Evolutionary conservation across 495 filamentous ascomycete genomes (phyloP).

Genomic region (Penicilliopsis zonata): DNA sequence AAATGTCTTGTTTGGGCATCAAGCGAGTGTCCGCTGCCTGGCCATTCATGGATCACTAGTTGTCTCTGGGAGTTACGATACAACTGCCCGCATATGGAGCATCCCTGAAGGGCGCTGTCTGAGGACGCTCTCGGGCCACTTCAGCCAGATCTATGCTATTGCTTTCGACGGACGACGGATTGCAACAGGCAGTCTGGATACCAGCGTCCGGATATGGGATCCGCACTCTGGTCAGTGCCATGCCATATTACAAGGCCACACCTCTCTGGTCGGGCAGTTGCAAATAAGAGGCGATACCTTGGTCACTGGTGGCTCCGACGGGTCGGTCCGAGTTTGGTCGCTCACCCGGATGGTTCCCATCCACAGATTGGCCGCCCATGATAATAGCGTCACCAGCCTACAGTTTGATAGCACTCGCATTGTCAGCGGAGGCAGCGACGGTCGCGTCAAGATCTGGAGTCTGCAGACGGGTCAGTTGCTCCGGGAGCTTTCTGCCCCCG

Average conservation of each 20-base stretch:
- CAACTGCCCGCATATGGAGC: conserved; percentile 93
- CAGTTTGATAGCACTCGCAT: conserved; percentile 94
- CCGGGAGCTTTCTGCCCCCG: conserved; percentile 76
- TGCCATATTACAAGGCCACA: conserved; percentile 93
- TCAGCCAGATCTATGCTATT: conserved; percentile 98
- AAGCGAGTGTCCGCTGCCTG: conserved; percentile 90
- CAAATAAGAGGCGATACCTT: conserved; percentile 91
- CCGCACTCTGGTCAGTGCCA: conserved; percentile 75
- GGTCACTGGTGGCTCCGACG: conserved; percentile 92
- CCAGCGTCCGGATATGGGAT: conserved; percentile 95
- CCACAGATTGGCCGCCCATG: conserved; percentile 90
- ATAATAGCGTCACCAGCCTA: conserved; percentile 93
- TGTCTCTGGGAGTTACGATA: conserved; percentile 95
- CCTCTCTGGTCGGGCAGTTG: conserved; percentile 90
- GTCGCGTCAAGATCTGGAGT: conserved; percentile 95
- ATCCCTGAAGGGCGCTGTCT: conserved; percentile 88
- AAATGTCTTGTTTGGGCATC: conserved; percentile 89
- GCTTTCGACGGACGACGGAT: conserved; percentile 89
- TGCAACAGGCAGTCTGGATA: conserved; percentile 94
- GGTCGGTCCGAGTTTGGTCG: conserved; percentile 92
- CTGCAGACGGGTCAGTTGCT: conserved; percentile 81
- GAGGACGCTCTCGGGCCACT: conserved; percentile 84
- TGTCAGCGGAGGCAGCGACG: conserved; percentile 90
- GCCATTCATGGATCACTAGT: conserved; percentile 93
- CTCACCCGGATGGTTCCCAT: conserved; percentile 79